A percentile compares a stretch with the other conserved stretches of the same genome.
These are phyloP conservation scores for Globisporangium lucens DNA, from an alignment of 352 stramenopile genomes.

Conservation along the genomic window DNA sequence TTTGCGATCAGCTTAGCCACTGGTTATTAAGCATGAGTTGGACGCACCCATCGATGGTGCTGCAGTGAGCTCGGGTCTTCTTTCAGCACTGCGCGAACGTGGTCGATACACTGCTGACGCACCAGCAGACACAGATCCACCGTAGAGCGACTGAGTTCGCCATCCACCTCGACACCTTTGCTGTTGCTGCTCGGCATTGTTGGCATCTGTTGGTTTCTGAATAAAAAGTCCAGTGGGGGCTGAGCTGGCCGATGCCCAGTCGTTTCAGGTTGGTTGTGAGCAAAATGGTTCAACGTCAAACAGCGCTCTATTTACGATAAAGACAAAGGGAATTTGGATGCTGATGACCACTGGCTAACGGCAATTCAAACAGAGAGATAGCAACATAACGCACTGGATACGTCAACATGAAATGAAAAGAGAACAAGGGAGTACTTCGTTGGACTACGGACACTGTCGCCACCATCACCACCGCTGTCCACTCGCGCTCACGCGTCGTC, in stretches of 20 bases:
- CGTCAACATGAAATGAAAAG: not conserved
- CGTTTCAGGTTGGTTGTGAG: not conserved
- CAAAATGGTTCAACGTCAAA: not conserved
- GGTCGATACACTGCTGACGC: slow-evolving; percentile 31
- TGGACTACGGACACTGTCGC: not conserved
- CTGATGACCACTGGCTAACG: not conserved
- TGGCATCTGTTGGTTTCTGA: not conserved
- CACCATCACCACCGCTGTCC: too few species aligned
- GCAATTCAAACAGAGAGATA: not conserved
- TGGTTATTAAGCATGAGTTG: not conserved
- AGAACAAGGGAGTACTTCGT: not conserved
- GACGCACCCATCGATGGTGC: slow-evolving; percentile 60
- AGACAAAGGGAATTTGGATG: not conserved
- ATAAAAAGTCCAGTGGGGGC: not conserved
- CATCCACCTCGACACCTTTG: not conserved
- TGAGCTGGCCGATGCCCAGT: not conserved
- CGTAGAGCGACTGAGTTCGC: not conserved
- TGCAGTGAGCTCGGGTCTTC: slow-evolving; percentile 31
- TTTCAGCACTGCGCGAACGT: slow-evolving; percentile 31
- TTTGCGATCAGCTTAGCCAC: not conserved
- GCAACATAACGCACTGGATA: not conserved
- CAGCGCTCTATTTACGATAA: not conserved
- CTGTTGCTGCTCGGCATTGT: not conserved
- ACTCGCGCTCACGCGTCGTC: slow-evolving; percentile 25
- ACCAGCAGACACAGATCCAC: slow-evolving; percentile 60